These are phyloP conservation scores for Kazachstania africana DNA, from an alignment of 805 yeast species.

Conservation along the genomic window DNA sequence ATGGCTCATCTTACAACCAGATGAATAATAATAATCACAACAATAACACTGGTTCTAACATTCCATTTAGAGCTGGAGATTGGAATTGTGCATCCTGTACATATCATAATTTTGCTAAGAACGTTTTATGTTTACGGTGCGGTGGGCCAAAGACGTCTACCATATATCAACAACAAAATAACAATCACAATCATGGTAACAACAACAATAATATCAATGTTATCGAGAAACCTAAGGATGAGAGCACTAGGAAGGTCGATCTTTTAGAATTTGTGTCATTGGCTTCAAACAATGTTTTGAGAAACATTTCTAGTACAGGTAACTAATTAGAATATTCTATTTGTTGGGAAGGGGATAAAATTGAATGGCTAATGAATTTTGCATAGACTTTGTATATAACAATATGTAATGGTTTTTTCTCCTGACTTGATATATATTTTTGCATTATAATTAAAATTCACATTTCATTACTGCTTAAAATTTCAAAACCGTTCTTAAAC, in stretches of 20 bases:
- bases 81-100: constrained; percentile 83
- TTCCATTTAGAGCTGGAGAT: constrained; percentile 95
- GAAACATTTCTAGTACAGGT: no score
- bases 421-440: no score
- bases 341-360: no score
- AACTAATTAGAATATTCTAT: no score
- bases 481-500: constrained; percentile 83
- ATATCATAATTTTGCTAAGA: constrained; percentile 89
- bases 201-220: constrained; percentile 1
- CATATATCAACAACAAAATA: constrained; percentile 1
- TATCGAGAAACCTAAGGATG: not conserved
- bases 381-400: no score
- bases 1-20: constrained; percentile 3
- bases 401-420: no score
- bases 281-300: no score
- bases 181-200: constrained; percentile 4
- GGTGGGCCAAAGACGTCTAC: constrained; percentile 47
- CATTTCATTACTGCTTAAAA: constrained; percentile 7
- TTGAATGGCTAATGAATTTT: no score
- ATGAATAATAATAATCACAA: constrained; percentile 7
- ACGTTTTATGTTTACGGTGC: constrained; percentile 76
- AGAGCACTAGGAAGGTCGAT: not conserved
- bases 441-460: no score
- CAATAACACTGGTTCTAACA: constrained; percentile 32
- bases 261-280: not conserved